These are phyloP conservation scores for Phylloporus gajari DNA, from an alignment of 1,284 basidiomycete species.

Conservation along the genomic window DNA sequence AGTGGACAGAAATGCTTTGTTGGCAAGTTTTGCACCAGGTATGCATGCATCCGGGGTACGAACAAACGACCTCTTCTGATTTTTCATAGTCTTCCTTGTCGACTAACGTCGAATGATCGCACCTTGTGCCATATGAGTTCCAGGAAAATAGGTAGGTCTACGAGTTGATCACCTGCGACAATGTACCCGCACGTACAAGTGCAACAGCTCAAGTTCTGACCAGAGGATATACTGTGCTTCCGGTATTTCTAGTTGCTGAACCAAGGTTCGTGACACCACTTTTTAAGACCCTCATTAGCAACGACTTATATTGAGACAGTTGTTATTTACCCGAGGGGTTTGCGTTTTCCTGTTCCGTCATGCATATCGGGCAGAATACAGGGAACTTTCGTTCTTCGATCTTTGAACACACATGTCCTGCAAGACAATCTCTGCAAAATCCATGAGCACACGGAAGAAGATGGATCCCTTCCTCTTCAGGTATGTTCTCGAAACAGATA, in stretches of 20 bases:
- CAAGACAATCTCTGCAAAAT: constrained; percentile 57
- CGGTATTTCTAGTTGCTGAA: constrained; percentile 58
- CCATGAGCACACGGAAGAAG: constrained; percentile 37
- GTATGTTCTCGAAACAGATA: constrained; percentile 64
- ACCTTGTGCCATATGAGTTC: constrained; percentile 47
- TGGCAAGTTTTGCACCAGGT: constrained; percentile 68
- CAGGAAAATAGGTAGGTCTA: background rate
- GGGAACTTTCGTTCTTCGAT: constrained; percentile 65
- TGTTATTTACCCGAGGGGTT: constrained; percentile 53
- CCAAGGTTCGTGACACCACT: constrained; percentile 55
- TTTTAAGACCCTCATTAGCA: constrained; percentile 11
- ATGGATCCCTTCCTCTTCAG: constrained; percentile 48
- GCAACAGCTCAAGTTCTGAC: constrained; percentile 62
- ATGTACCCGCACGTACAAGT: constrained; percentile 60
- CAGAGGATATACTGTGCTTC: constrained; percentile 58
- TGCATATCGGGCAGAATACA: constrained; percentile 68
- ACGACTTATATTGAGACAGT: background rate
- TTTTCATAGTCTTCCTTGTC: constrained; percentile 59
- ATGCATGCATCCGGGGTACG: constrained; percentile 56
- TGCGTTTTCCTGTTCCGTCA: constrained; percentile 42
- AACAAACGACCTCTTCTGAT: constrained; percentile 52
- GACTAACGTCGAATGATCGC: constrained; percentile 56
- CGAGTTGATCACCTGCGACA: constrained; percentile 37
- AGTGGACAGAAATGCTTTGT: constrained; percentile 49
- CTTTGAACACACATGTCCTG: constrained; percentile 56